Base-by-base conservation (phyloP, 352 stramenopile genomes). In the Pythium volutum region DNA sequence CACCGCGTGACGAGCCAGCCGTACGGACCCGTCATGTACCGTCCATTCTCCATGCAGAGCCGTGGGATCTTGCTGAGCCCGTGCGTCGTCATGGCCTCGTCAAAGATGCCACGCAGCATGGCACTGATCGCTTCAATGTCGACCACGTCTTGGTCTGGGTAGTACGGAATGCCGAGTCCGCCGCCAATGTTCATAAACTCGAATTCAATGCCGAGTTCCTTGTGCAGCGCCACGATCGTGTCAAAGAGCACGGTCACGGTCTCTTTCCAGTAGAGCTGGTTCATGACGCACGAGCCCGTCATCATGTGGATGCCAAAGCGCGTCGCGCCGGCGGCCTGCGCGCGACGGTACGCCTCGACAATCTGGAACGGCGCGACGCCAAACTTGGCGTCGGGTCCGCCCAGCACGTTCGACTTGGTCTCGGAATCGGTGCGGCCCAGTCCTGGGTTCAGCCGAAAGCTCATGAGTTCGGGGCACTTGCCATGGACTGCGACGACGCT, bases 301-400 rank as follows among this genome's bases (percentile, higher is more conserved):
- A 96, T 96, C 87, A 96, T 96, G 76, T 96, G 88, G 56, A 96
- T 94, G 49, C 88, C 88, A 67, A 96, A 96, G 56, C 86, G 82
- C 34, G 73, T 96, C 36, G 87, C 82, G 18, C 88, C 88, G 1
- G 79, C 77, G 38, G 80, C 76, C 64, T 95, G 74, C 9, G 88
- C 88, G 60, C 83, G 83, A 62, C 82, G 82, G 69, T 96, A 96
- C 29, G 85, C 87, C 36, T 95, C 85, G 16, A 95, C 75, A 50
- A 96, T 93, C 70, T 96, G 82, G 68, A 93, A 95, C 9, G 81
- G 84, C 15, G 87, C 70, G 18, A 96, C 86, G 45, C 88, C 88
- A 62, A 96, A 96, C 77, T 96, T 96, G 69, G 88, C 88, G 63
- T 93, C 75, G 2, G 88, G 87, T 8, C 88, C 88, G 23, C 88